Conservation (phyloP, 148 eudicot species). For the Cornus controversa region DNA sequence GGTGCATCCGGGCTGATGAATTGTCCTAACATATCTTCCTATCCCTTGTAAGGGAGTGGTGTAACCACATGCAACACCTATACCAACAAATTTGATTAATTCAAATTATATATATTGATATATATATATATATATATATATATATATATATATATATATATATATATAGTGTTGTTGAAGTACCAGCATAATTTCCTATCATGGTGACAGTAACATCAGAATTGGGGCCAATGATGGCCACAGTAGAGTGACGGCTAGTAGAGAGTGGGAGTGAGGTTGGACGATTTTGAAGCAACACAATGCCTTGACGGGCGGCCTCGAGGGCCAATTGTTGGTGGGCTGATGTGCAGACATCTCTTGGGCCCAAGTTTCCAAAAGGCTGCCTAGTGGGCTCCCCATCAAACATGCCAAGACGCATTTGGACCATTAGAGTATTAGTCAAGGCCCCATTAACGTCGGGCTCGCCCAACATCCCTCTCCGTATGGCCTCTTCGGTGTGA, state of each 20-base stretch:
- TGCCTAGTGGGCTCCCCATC: constrained; percentile 72
- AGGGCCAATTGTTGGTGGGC: constrained; percentile 79
- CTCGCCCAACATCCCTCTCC: constrained; percentile 51
- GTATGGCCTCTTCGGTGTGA: constrained; percentile 66
- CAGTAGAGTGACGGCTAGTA: constrained; percentile 30
- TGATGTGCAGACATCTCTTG: constrained; percentile 60
- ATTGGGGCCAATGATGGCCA: constrained; percentile 62
- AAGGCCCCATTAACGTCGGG: constrained; percentile 73
- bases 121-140: not conserved
- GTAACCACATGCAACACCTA: constrained; percentile 73
- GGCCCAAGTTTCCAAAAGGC: constrained; percentile 67
- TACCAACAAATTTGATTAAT: not conserved
- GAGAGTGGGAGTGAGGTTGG: constrained; percentile 57
- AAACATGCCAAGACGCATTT: constrained; percentile 92
- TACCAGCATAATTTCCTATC: constrained; percentile 56
- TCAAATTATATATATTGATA: no score
- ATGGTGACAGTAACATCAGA: constrained; percentile 53
- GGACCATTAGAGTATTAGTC: constrained; percentile 55
- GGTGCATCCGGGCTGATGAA: constrained; percentile 59
- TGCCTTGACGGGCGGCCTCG: constrained; percentile 87
- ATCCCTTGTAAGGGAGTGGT: constrained; percentile 76
- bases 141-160: no score
- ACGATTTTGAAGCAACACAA: constrained; percentile 67
- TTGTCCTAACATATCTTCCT: constrained; percentile 54
- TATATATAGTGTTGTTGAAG: not conserved